Conservation (phyloP, 2,329 filamentous ascomycete species). For the Paecilomyces fulvus region DNA sequence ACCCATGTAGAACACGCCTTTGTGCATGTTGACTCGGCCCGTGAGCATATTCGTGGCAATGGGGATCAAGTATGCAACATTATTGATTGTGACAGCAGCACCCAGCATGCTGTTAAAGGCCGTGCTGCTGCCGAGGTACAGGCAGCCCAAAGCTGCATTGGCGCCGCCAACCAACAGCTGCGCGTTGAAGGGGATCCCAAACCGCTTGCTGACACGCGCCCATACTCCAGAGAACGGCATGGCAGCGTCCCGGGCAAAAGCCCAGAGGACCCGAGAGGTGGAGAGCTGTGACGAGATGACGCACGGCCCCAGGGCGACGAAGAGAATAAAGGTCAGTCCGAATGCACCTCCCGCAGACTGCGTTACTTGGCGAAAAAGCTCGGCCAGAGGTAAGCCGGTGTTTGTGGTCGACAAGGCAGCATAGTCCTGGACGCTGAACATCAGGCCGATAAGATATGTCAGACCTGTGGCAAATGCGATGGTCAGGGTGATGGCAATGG, state of each 20-base stretch:
- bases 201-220: slow-evolving; percentile 35
- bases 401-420: slow-evolving; percentile 28
- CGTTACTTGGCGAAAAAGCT: slow-evolving; percentile 55
- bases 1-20: slow-evolving; percentile 39
- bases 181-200: slow-evolving; percentile 46
- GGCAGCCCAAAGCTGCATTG: slow-evolving; percentile 51
- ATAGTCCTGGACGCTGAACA: slow-evolving; percentile 46
- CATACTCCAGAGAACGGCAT: slow-evolving; percentile 12
- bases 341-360: slow-evolving; percentile 43
- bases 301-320: slow-evolving; percentile 24
- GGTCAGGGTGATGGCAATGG: slow-evolving; percentile 36
- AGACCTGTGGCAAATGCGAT: slow-evolving; percentile 45
- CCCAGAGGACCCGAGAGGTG: slow-evolving; percentile 51
- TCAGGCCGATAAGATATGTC: slow-evolving; percentile 43
- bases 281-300: slow-evolving; percentile 29
- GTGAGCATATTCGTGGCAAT: slow-evolving; percentile 40
- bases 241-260: slow-evolving; percentile 47
- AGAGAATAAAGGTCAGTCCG: slow-evolving; percentile 39
- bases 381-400: slow-evolving; percentile 53
- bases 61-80: slow-evolving; percentile 39
- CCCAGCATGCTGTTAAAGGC: slow-evolving; percentile 52
- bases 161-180: slow-evolving; percentile 43
- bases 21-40: slow-evolving; percentile 35
- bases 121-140: slow-evolving; percentile 58
- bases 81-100: slow-evolving; percentile 32